Evolutionary conservation across 345 rosid genomes (phyloP).

Genomic region (Moricandia arvensis): DNA sequence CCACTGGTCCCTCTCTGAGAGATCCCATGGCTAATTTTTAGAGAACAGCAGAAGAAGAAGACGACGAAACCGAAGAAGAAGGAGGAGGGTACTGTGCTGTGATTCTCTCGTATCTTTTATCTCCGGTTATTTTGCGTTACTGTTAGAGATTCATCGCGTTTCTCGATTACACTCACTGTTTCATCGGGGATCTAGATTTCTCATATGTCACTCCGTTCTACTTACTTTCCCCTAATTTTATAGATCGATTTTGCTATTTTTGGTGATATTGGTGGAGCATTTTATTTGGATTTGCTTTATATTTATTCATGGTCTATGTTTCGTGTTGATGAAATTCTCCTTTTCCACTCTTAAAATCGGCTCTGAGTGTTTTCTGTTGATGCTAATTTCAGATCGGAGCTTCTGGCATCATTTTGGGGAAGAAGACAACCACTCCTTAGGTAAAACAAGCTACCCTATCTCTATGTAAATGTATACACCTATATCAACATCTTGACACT

Average conservation of each 20-base stretch:
- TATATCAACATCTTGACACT: constrained; percentile 1
- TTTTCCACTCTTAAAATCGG: background rate
- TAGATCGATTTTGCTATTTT: constrained; percentile 39
- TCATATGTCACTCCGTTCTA: constrained; percentile 12
- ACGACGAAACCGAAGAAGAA: constrained; percentile 1
- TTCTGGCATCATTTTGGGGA: constrained; percentile 14
- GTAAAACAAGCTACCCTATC: background rate
- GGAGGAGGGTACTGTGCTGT: constrained; percentile 17
- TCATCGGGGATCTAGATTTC: constrained; percentile 20
- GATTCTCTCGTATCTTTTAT: constrained; percentile 1
- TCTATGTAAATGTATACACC: constrained; percentile 4
- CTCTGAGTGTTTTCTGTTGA: background rate
- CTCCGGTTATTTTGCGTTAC: background rate
- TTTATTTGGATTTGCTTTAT: constrained; percentile 22
- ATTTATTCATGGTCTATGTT: constrained; percentile 9
- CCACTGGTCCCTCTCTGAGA: constrained; percentile 32
- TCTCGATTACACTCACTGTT: constrained; percentile 35
- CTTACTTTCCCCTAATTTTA: constrained; percentile 21
- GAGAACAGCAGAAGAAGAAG: background rate
- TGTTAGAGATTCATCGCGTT: constrained; percentile 13
- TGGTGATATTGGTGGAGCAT: constrained; percentile 9
- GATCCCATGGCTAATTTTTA: background rate
- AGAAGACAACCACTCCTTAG: constrained; percentile 13
- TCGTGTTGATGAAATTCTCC: background rate
- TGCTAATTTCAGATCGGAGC: constrained; percentile 25